These are phyloP conservation scores for Solanum peruvianum DNA, from an alignment of 257 asterid genomes.

Conservation along the genomic window DNA sequence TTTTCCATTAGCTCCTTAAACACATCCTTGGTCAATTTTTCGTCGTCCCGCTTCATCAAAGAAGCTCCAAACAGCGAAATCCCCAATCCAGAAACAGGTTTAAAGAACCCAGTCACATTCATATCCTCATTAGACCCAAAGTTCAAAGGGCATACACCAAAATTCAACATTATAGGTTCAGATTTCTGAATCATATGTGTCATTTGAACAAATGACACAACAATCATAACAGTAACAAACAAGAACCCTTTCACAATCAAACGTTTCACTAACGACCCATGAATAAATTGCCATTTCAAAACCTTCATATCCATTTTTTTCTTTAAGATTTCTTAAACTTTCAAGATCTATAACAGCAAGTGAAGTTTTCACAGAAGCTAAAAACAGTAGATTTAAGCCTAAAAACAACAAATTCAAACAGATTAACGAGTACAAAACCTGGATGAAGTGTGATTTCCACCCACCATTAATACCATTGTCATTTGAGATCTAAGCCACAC, in stretches of 20 bases:
- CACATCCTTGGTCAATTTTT: slow-evolving; percentile 34
- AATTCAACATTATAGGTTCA: slow-evolving; percentile 18
- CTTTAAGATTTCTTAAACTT: not conserved
- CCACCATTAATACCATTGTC: slow-evolving; percentile 71
- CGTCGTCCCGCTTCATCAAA: not conserved
- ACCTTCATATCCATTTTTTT: slow-evolving; percentile 34
- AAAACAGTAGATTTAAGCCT: slow-evolving; percentile 12
- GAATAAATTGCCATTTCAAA: slow-evolving; percentile 39
- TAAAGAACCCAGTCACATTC: slow-evolving; percentile 16
- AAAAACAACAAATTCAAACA: not conserved
- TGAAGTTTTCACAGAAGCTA: slow-evolving; percentile 1
- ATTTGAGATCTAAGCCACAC: slow-evolving; percentile 57
- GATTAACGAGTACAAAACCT: slow-evolving; percentile 90
- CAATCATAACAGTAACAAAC: slow-evolving; percentile 41
- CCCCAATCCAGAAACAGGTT: slow-evolving; percentile 9
- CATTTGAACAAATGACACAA: slow-evolving; percentile 37
- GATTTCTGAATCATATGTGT: slow-evolving; percentile 23
- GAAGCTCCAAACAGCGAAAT: slow-evolving; percentile 17
- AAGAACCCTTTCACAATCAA: slow-evolving; percentile 39
- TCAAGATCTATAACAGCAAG: slow-evolving; percentile 1
- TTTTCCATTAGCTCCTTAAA: slow-evolving; percentile 47
- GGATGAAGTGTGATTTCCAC: slow-evolving; percentile 97
- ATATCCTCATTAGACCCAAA: slow-evolving; percentile 15
- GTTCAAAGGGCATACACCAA: slow-evolving; percentile 41
- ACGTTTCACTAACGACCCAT: slow-evolving; percentile 43